Percentiles rank a stretch among this genome's conserved stretches.
phyloP scores from a whole-genome alignment of 2,329 filamentous ascomycete genomes.

The Onygena corvina region DNA sequence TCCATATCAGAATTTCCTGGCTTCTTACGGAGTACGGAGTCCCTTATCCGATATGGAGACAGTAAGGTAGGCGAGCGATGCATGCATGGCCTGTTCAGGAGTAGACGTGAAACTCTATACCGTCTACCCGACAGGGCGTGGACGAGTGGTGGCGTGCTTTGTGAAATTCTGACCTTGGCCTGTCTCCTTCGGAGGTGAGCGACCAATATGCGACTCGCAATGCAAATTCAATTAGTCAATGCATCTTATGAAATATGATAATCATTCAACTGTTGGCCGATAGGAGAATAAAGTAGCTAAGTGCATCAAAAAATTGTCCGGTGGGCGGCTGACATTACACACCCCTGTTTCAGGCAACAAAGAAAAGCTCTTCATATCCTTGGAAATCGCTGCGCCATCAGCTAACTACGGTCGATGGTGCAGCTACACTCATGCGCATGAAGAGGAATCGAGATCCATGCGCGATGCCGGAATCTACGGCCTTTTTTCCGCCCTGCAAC shows the following conservation, averaged over 20 bases:
- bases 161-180: neutral
- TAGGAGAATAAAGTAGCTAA: neutral
- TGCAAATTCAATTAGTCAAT: neutral
- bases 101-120: neutral
- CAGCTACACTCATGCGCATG: neutral
- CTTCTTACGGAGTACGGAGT: neutral
- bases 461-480: neutral
- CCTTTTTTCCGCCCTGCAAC: neutral
- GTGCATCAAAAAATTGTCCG: constrained; percentile 2
- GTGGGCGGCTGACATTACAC: neutral
- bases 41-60: neutral
- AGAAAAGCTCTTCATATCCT: neutral
- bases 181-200: neutral
- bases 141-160: neutral
- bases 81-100: constrained; percentile 1
- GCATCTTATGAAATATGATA: neutral
- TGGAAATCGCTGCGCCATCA: no score
- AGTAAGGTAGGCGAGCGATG: neutral
- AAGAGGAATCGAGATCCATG: constrained; percentile 3
- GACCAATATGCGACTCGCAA: neutral
- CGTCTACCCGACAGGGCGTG: neutral
- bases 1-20: neutral
- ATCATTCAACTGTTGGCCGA: neutral
- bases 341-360: neutral
- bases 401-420: neutral